These are phyloP conservation scores for Syncephalastrum racemosum DNA, from an alignment of 371 early-diverging fungal genomes.

Conservation along the genomic window DNA sequence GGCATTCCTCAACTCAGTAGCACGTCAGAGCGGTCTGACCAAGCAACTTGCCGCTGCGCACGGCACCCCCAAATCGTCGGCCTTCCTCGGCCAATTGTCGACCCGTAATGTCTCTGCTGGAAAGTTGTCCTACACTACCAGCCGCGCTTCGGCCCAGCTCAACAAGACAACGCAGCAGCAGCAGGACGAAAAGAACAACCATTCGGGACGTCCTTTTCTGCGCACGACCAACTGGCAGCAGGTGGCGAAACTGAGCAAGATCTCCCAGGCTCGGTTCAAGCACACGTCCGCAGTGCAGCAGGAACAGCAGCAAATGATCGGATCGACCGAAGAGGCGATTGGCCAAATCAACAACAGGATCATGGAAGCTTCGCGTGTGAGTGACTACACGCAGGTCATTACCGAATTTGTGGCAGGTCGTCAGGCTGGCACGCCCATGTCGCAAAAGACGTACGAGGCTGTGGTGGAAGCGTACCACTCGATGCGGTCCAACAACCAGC, in stretches of 20 bases:
- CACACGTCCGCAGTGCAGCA: constrained; percentile 7
- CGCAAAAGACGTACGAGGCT: constrained; percentile 45
- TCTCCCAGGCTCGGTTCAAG: constrained; percentile 16
- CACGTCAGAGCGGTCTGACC: constrained; percentile 43
- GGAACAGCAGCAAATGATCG: not conserved
- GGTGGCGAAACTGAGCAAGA: constrained; percentile 8
- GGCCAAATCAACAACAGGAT: constrained; percentile 31
- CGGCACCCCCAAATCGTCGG: constrained; percentile 36
- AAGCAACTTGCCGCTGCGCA: constrained; percentile 38
- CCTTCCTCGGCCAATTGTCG: constrained; percentile 36
- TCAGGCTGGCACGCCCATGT: constrained; percentile 24
- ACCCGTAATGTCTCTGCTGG: constrained; percentile 44
- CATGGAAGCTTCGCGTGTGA: constrained; percentile 25
- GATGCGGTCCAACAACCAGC: constrained; percentile 30
- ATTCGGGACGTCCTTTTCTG: constrained; percentile 13
- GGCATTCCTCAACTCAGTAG: constrained; percentile 37
- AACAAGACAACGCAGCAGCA: constrained; percentile 21
- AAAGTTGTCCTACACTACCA: constrained; percentile 47
- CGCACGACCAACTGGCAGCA: constrained; percentile 6
- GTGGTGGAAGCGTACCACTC: constrained; percentile 46
- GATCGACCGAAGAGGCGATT: constrained; percentile 6
- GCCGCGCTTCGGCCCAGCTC: constrained; percentile 26
- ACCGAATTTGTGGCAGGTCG: constrained; percentile 32
- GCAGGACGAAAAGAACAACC: constrained; percentile 10
- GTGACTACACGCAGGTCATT: constrained; percentile 26